Evolutionary conservation across 108 stramenopile species (phyloP), one percentile per base, ranked within the genome.

Genomic region (Bacterosira constricta): DNA sequence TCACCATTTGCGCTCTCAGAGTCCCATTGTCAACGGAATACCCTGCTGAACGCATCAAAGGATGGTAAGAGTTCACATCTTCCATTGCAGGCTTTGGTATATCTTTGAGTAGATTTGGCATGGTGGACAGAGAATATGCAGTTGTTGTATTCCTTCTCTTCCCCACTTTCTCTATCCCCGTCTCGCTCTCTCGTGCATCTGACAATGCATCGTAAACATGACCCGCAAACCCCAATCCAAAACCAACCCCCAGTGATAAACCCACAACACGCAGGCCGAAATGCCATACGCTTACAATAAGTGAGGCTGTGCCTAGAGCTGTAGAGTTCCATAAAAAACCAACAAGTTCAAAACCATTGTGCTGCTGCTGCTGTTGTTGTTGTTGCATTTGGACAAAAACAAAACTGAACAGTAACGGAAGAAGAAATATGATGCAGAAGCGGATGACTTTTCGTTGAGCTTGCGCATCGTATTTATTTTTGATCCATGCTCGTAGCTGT

Each of bases 141-240:
- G 18, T 54, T 31, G 44, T 35, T 9, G 32, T 61, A 23, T 4
- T 79, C 49, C 62, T 31, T 63, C 63, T 70, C 39, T 12, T 27
- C 32, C 42, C 23, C 17, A 5, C 25, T 42, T 11, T 57, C 23
- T 6, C 66, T 11, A 12, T 52, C 58, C 20, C 41, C 42, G 23
- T 67, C 44, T 75, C 69, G 75, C 18, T 25, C 9, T 69, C 69
- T 36, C 42, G 6, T 51, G 21, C 31, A 45, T 76, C 69, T 39
- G 85, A 69, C 52, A 89, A 47, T 38, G 69, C 76, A 51, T 90
- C 87, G 50, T 85, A 85, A 21, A 93, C 83, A 57, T 93, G 88
- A 37, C 78, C 67, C 9, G 90, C 89, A 58, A 90, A 75, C 4
- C 92, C 89, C 39, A 88, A 58, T 9, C 92, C 92, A 29, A 93